Conservation (phyloP, 164 flowering plant genomes). For the Magnolia kwangsiensis region DNA sequence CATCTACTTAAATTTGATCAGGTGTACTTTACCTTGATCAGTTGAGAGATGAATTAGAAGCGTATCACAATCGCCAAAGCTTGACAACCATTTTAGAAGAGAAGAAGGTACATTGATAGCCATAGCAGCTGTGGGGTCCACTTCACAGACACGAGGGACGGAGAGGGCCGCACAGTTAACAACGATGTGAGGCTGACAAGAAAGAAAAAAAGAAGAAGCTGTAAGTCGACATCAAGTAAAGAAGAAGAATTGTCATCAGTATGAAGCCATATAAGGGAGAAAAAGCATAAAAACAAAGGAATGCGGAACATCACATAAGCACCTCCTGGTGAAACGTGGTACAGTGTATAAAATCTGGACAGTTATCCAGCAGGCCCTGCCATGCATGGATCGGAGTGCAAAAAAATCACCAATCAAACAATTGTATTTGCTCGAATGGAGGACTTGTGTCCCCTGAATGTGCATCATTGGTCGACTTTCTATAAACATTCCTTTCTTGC, state of each 20-base stretch:
- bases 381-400: too few species aligned
- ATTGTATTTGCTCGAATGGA: not conserved
- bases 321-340: not conserved
- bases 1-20: not conserved
- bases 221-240: not conserved
- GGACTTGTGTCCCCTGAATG: not conserved
- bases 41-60: conserved; percentile 88
- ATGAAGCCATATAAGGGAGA: not conserved
- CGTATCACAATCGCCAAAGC: conserved; percentile 33
- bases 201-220: not conserved
- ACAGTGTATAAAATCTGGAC: not conserved
- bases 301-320: not conserved
- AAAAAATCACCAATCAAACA: not conserved
- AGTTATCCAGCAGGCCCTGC: too few species aligned
- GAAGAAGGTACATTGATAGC: conserved; percentile 74
- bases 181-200: conserved; percentile 73
- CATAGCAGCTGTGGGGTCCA: conserved; percentile 68
- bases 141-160: conserved; percentile 79
- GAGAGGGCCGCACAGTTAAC: conserved; percentile 93
- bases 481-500: not conserved
- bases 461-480: not conserved
- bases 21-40: conserved; percentile 68
- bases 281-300: not conserved
- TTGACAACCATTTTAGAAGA: conserved; percentile 74
- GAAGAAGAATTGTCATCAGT: not conserved